These are phyloP conservation scores for Myriangium duriaei DNA, from an alignment of 2,329 filamentous ascomycete genomes.

Conservation along the genomic window DNA sequence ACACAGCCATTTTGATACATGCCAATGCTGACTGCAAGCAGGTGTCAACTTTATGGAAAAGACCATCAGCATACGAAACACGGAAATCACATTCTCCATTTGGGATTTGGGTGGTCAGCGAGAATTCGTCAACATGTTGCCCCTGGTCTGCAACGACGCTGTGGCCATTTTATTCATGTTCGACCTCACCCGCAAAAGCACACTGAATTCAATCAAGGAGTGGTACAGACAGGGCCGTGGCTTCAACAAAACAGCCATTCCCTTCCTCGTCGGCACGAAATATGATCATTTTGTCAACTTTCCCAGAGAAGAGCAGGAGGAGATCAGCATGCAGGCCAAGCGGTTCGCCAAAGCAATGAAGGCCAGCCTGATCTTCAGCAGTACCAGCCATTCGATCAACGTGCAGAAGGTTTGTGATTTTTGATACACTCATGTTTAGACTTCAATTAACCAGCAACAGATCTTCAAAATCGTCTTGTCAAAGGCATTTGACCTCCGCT, in stretches of 20 bases:
- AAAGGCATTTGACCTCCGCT: conserved; percentile 97
- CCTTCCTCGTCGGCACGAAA: conserved; percentile 92
- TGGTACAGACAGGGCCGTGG: conserved; percentile 97
- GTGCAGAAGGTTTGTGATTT: conserved; percentile 94
- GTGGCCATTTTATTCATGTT: conserved; percentile 99
- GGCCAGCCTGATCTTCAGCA: conserved; percentile 93
- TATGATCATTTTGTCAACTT: conserved; percentile 99
- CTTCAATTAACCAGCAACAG: conserved; percentile 33
- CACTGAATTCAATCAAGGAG: conserved; percentile 97
- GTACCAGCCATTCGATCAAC: conserved; percentile 98
- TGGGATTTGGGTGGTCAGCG: conserved; percentile 97
- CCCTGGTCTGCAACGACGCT: conserved; percentile 97
- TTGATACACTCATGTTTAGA: not conserved
- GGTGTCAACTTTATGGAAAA: conserved; percentile 99
- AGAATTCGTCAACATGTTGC: conserved; percentile 99
- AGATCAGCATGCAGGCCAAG: conserved; percentile 94
- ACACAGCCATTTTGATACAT: not conserved
- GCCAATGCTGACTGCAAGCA: conserved; percentile 23
- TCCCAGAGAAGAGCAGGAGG: conserved; percentile 90
- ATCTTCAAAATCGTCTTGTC: conserved; percentile 99
- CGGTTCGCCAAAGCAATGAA: conserved; percentile 98
- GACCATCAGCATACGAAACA: conserved; percentile 98
- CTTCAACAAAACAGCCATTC: conserved; percentile 99
- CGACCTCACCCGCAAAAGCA: conserved; percentile 94
- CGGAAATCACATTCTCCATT: conserved; percentile 98